These are phyloP conservation scores for Metschnikowia matae DNA, from an alignment of 805 yeast genomes.

Conservation along the genomic window DNA sequence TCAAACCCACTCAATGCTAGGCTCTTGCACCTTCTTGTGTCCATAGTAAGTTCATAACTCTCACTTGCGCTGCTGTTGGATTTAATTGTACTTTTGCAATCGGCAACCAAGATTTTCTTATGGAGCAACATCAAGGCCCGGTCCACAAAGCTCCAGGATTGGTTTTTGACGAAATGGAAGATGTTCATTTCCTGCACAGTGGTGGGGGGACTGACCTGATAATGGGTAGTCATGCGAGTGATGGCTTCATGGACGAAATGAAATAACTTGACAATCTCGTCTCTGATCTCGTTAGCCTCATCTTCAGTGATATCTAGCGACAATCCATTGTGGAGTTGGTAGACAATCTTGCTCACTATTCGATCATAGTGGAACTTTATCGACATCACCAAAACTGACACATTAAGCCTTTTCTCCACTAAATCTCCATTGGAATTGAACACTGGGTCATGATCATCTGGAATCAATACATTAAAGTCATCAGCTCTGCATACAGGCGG, in stretches of 20 bases:
- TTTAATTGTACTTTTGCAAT: slow-evolving; percentile 8
- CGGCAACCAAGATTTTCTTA: slow-evolving; percentile 38
- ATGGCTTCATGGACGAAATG: slow-evolving; percentile 48
- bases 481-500: slow-evolving; percentile 50
- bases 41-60: neutral
- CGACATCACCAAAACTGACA: slow-evolving; percentile 47
- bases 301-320: slow-evolving; percentile 39
- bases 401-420: slow-evolving; percentile 35
- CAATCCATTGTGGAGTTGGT: slow-evolving; percentile 46
- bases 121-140: slow-evolving; percentile 45
- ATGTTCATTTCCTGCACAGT: slow-evolving; percentile 41
- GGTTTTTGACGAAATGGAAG: slow-evolving; percentile 44
- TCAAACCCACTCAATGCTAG: slow-evolving; percentile 35
- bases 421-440: slow-evolving; percentile 26
- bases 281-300: slow-evolving; percentile 43
- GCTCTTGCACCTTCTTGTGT: slow-evolving; percentile 20
- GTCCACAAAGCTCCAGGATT: slow-evolving; percentile 52
- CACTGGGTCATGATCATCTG: slow-evolving; percentile 43
- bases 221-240: slow-evolving; percentile 31
- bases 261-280: slow-evolving; percentile 47
- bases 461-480: slow-evolving; percentile 56
- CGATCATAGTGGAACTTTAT: slow-evolving; percentile 51
- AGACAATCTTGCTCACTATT: slow-evolving; percentile 51
- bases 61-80: neutral
- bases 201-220: slow-evolving; percentile 34